phyloP scores from a whole-genome alignment of 345 rosid species.

The Microcos paniculata region DNA sequence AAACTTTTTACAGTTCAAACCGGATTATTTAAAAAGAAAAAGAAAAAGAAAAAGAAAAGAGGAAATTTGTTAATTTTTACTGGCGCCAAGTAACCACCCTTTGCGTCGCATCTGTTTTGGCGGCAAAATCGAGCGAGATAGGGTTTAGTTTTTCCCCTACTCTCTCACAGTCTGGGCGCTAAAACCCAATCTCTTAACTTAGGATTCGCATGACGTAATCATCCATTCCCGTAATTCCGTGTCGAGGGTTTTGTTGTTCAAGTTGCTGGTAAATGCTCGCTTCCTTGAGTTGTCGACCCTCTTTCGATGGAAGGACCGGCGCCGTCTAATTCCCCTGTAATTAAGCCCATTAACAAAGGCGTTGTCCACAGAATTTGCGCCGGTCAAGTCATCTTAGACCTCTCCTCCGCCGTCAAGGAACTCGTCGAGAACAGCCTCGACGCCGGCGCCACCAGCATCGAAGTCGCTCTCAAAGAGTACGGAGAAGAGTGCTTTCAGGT shows the following conservation, averaged over 20 bases:
- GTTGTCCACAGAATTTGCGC: slow-evolving; percentile 82
- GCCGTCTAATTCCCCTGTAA: slow-evolving; percentile 36
- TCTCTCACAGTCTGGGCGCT: neutral
- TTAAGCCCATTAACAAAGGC: slow-evolving; percentile 71
- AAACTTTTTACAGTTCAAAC: no score
- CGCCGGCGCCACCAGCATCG: slow-evolving; percentile 87
- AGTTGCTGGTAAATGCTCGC: neutral
- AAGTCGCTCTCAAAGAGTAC: slow-evolving; percentile 71
- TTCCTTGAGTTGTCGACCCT: neutral
- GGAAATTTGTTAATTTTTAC: neutral
- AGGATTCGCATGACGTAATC: neutral
- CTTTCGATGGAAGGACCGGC: slow-evolving; percentile 34
- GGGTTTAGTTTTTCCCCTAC: neutral
- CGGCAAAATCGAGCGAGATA: slow-evolving; percentile 17
- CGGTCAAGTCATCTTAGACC: slow-evolving; percentile 95
- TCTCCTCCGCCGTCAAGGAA: slow-evolving; percentile 93
- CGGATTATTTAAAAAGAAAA: no score
- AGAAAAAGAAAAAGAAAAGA: no score
- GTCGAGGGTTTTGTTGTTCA: slow-evolving; percentile 3
- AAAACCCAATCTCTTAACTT: neutral
- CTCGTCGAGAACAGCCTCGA: slow-evolving; percentile 96
- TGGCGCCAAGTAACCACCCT: neutral
- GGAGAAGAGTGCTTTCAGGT: slow-evolving; percentile 91
- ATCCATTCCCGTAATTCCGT: neutral
- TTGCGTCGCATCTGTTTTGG: neutral